Evolutionary conservation across 1,284 basidiomycete species (phyloP), one percentile per base, ranked within the genome.

Genomic region (Sporisorium scitamineum): DNA sequence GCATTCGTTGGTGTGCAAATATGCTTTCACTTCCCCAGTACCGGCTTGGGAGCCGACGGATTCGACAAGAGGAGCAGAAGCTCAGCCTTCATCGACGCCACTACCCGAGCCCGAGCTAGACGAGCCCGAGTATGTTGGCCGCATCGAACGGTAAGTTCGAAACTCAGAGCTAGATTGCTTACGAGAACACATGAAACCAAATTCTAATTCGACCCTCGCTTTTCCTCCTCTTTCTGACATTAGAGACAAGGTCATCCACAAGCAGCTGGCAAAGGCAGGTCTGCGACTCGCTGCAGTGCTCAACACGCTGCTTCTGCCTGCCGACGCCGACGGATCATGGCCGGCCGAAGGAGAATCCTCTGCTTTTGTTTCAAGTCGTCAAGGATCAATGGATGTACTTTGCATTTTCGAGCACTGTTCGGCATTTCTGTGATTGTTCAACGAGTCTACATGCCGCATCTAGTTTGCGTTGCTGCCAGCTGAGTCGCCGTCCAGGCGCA

Each of bases 281-380:
- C 86, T 95, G 39, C 88, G 94, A 16, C 89, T 95, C 34, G 94
- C 94, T 11, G 93, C 90, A 2, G 85, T 93, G 5, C 86, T 96
- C 74, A 95, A 95, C 79, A 90, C 88, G 6, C 37, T 82, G 20
- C 74, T 82, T 6, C 66, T 82, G 3, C 69, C 69, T 14, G 41
- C 55, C 10, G 60, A 60, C 39, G 39, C 50, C 11, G 41, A 26
- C 5, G 29, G 47, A n/a, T 14, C 27, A 9, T n/a, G 13, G 5
- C 47, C 39, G 27, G 45, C 32, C 9, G 55, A 27, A 56, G 48
- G 37, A 13, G 13, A 11, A 16, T 18, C 8, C 22, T 31, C 14
- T 24, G 51, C 24, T 53, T 32, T 13, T 14, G 22, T 16, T 18
- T 24, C 20, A 27, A 31, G 13, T 22, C 11, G 50, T 34, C 31